Evolutionary conservation across 768 basidiomycete genomes (phyloP), one percentile per base, ranked within the genome.

Genomic region (Naganishia vaughanmartiniae): DNA sequence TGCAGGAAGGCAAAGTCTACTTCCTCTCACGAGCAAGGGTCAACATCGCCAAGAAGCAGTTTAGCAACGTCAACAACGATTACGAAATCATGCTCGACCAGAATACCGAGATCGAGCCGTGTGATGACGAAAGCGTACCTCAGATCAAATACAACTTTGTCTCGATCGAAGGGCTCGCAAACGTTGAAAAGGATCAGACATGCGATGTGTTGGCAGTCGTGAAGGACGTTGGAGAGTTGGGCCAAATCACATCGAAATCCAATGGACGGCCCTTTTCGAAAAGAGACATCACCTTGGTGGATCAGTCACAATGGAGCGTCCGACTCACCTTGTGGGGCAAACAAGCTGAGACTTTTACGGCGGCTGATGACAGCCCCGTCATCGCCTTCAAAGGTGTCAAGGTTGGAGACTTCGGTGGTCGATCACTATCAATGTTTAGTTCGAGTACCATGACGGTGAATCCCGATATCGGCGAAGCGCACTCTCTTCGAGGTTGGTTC

Each of bases 11-110:
- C 58, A 93, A 93, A 77, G 81, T 78, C 14, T 98, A 93, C 79
- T 92, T 85, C 77, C 85, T 98, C 67, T 92, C 92, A 0, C 91
- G 89, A 78, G 96, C 90, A 6, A 87, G 92, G 58, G 89, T 98
- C 77, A 92, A 92, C 76, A 87, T 97, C 17, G 95, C 94, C 36
- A 98, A 96, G 84, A 97, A 93, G 83, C 94, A 96, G 82, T 99
- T 95, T 81, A 90, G 87, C 39, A 92, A 91, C 77, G 81, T 95
- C 60, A 83, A 85, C 73, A 96, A 94, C 78, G 94, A 98, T 77
- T 98, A 97, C 76, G 94, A 98, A 79, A 87, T 99, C 73, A 85
- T 83, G 60, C 84, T 99, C n/a, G 92, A 93, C 73, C 87, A 86
- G 72, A 85, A 87, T 69, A 93, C 93, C 0, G 90, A 91, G 71